Base-by-base conservation (phyloP, 2,329 filamentous ascomycete genomes). In the Pleurostoma richardsiae region DNA sequence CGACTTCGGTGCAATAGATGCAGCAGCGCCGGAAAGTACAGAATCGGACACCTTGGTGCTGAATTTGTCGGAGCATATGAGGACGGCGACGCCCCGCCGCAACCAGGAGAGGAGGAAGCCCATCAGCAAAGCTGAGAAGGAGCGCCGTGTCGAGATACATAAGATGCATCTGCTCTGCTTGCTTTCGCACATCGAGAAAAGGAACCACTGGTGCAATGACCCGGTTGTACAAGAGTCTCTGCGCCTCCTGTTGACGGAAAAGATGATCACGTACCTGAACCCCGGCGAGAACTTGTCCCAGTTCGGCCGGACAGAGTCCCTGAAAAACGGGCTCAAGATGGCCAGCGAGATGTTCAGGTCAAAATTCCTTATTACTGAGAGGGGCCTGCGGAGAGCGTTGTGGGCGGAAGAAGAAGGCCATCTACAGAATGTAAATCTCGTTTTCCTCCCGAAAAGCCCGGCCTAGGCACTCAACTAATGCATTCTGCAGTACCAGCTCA, bases 151-250 rank as follows among this genome's bases (percentile, higher is more conserved):
- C 30, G 79, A 89, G 44, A 75, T 90, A n/a, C 94, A 99, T 65
- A 95, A 92, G 65, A 73, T 83, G 51, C 91, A 99, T 66, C 54
- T 97, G 1, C 69, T 96, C 10, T 95, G 89, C 61, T 74, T 99
- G 2, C 67, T 99, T 11, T 81, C 83, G 7, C 89, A 97, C 64
- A 77, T 85, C 11, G 79, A 87, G 54, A 73, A 82, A 48, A 82
- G 91, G 46, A 99, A 97, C 60, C 72, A 79, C 46, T 96, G 92
- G 90, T 96, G 91, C 67, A 95, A 95, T 58, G 85, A 92, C 59
- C 57, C 70, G 10, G 68, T 76, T 47, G 79, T 88, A 6, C 89
- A 95, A 60, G 76, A 72, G 39, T 68, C 67, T n/a, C 66, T 95
- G 39, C 82, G 78, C 45, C 69, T 76, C 39, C 72, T 91, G 36